Base-by-base conservation (phyloP, 1,284 basidiomycete species). In the Lentinus polychrous region DNA sequence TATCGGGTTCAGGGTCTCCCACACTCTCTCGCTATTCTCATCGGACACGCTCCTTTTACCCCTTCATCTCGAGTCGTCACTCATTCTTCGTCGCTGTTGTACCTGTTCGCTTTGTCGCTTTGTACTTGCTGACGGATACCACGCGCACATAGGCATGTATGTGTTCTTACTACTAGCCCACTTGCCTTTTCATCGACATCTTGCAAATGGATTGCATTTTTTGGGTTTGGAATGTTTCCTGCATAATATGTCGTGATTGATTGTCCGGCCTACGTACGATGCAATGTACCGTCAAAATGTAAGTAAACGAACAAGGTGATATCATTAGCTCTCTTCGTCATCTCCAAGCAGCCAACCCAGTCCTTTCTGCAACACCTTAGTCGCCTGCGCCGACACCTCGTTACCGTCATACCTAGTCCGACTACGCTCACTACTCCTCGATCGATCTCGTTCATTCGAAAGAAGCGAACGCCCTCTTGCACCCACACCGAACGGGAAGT, bases 341-440 rank as follows among this genome's bases (percentile, higher is more conserved):
- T 82, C 85, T 32, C 90, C 91, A 54, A 93, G 84, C 24, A 93
- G 70, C 90, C 90, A 93, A 7, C 89, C 89, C 44, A 93, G 85
- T 11, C 90, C 91, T 59, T 83, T 83, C 42, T 86, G 84, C 33
- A 93, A 65, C 15, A 79, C 85, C 34, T 83, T 77, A 39, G 78
- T 79, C 8, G 89, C 86, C 55, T 87, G 83, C 4, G 73, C 66
- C 14, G 83, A 81, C 18, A 90, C 80, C 49, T 87, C 83, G 14
- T 76, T 78, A 18, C 69, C 68, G 41, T 76, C 74, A 39, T 66
- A 63, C 43, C 68, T 61, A 14, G 70, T 58, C 49, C 71, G 66
- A 50, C 66, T 67, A 36, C 67, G 71, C 11, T 66, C 65, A 12
- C 61, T 65, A 49, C 74, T 73, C 35, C 65, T 58, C 37, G 74